Evolutionary conservation across 176 grass and related monocot species (phyloP).

Genomic region (Carex myosuroides): DNA sequence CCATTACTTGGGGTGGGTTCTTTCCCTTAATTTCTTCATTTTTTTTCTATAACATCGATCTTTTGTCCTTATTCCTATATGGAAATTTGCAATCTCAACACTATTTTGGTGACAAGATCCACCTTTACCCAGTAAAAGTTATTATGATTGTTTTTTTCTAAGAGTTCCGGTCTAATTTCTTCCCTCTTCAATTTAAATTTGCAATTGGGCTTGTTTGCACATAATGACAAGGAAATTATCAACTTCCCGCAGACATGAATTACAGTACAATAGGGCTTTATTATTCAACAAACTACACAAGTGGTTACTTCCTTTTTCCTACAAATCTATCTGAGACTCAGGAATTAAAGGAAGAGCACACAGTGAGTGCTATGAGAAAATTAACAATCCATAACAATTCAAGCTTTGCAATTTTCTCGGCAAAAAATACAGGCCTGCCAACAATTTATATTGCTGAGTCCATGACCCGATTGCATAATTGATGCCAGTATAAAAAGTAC

Average conservation of each 20-base stretch:
- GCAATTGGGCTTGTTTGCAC: not conserved
- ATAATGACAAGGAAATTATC: not conserved
- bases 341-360: not conserved
- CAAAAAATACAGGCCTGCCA: not conserved
- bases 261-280: not conserved
- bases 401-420: not conserved
- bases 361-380: not conserved
- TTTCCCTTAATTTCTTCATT: not conserved
- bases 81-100: not conserved
- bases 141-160: not conserved
- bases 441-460: not conserved
- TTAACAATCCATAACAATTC: not conserved
- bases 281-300: not conserved
- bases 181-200: not conserved
- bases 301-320: not conserved
- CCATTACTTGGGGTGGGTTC: constrained; percentile 17
- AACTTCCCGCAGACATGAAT: not conserved
- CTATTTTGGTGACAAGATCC: not conserved
- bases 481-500: not conserved
- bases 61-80: not conserved
- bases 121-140: not conserved
- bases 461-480: not conserved
- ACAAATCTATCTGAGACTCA: not conserved
- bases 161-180: not conserved
- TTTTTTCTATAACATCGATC: not conserved